Conservation (phyloP, 2,329 filamentous ascomycete genomes). For the Colletotrichum graminicola region DNA sequence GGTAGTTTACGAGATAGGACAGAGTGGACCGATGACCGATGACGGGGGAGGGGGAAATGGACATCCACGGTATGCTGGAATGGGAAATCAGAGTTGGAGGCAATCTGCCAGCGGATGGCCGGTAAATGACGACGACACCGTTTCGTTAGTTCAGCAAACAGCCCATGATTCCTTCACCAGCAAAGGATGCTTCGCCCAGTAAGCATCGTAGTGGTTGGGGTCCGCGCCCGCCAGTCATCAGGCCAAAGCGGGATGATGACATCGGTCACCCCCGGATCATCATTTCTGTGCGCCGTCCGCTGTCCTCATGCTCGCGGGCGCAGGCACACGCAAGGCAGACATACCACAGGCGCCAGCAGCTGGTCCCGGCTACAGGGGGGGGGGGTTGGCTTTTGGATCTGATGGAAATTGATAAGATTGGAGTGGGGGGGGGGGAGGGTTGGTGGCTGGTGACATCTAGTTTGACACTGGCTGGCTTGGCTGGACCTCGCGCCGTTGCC, state of each 20-base stretch:
- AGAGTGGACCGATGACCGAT: conserved; percentile 36
- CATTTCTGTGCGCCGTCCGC: conserved; percentile 18
- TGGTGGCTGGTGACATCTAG: conserved; percentile 11
- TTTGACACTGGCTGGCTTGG: conserved; percentile 4
- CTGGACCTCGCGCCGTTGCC: conserved; percentile 37
- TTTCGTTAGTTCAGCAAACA: conserved; percentile 30
- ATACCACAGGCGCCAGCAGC: conserved; percentile 38
- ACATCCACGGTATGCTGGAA: conserved; percentile 25
- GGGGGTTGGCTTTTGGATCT: conserved; percentile 4
- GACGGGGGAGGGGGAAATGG: conserved; percentile 20
- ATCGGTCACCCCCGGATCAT: conserved; percentile 37
- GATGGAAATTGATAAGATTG: conserved; percentile 28
- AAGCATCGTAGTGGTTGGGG: conserved; percentile 14
- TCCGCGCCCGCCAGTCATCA: conserved; percentile 32
- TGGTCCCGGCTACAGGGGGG: conserved; percentile 28
- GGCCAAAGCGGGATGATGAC: conserved; percentile 40
- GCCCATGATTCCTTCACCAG: conserved; percentile 15
- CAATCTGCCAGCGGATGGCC: conserved; percentile 15
- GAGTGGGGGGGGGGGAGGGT: too few relatives aligned
- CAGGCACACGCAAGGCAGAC: conserved; percentile 14
- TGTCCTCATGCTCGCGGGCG: conserved; percentile 23
- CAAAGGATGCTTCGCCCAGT: conserved; percentile 21
- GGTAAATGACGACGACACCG: conserved; percentile 17
- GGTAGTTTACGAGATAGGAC: conserved; percentile 32
- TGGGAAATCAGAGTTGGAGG: conserved; percentile 7